These are phyloP conservation scores for Pseudogymnoascus sp. DNA, from an alignment of 2,329 filamentous ascomycete genomes.

Conservation along the genomic window DNA sequence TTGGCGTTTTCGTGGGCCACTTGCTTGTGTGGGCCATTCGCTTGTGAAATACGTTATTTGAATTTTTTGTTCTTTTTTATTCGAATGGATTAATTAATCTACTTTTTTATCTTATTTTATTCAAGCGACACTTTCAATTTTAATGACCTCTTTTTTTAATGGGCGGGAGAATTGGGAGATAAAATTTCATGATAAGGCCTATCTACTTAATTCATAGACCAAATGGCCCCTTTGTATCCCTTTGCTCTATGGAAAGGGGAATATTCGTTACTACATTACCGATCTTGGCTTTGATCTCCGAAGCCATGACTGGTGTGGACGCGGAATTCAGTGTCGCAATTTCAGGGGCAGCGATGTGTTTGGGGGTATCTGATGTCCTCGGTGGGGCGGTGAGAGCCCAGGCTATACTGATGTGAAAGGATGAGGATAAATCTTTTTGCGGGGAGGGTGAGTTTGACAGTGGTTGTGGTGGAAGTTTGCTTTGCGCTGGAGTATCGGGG, in stretches of 20 bases:
- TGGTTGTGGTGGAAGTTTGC: conserved; percentile 14
- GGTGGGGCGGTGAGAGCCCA: conserved; percentile 59
- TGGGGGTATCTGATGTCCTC: not conserved
- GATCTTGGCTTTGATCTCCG: conserved; percentile 62
- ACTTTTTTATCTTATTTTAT: too few relatives aligned
- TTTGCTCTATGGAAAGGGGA: conserved; percentile 26
- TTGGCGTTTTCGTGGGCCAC: too few relatives aligned
- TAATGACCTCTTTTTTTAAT: too few relatives aligned
- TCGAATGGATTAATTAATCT: too few relatives aligned
- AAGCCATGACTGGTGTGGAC: not conserved
- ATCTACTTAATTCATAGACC: conserved; percentile 16
- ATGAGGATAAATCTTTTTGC: conserved; percentile 1
- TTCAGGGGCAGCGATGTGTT: not conserved
- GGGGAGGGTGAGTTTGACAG: conserved; percentile 2
- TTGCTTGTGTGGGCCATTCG: too few relatives aligned
- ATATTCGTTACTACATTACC: conserved; percentile 57
- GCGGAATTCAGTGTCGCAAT: not conserved
- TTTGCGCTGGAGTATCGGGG: not conserved
- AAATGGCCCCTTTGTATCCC: conserved; percentile 21
- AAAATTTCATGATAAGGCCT: not conserved
- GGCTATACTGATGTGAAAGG: conserved; percentile 83
- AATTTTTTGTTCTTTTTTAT: too few relatives aligned
- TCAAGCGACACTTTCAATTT: too few relatives aligned
- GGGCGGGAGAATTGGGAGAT: too few relatives aligned
- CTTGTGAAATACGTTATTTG: too few relatives aligned